These are phyloP conservation scores for Fusarium citri DNA, from an alignment of 2,329 filamentous ascomycete species.

Conservation along the genomic window DNA sequence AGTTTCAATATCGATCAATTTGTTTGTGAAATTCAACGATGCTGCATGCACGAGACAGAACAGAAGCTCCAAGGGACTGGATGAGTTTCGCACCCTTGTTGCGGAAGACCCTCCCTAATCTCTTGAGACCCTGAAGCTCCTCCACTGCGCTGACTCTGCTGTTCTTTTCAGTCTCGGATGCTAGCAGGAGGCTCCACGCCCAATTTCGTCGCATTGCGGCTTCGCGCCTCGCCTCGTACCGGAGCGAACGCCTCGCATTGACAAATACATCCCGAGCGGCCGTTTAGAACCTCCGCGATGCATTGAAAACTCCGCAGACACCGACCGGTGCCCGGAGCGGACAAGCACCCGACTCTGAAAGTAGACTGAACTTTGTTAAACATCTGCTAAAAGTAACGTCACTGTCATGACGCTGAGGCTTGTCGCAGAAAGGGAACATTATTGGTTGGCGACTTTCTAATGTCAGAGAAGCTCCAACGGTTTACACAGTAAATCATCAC, in stretches of 20 bases:
- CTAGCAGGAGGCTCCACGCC: slow-evolving; percentile 27
- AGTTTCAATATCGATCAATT: slow-evolving; percentile 24
- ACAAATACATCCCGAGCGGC: slow-evolving; percentile 24
- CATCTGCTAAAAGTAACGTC: slow-evolving; percentile 27
- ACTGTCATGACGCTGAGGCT: slow-evolving; percentile 37
- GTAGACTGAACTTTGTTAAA: slow-evolving; percentile 6
- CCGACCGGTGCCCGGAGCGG: slow-evolving; percentile 31
- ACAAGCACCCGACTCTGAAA: slow-evolving; percentile 18
- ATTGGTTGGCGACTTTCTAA: slow-evolving; percentile 17
- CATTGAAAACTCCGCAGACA: slow-evolving; percentile 15
- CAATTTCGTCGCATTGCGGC: slow-evolving; percentile 31
- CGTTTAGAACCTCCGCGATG: slow-evolving; percentile 20
- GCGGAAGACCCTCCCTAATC: slow-evolving; percentile 41
- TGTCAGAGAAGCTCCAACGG: slow-evolving; percentile 17
- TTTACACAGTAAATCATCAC: slow-evolving; percentile 16
- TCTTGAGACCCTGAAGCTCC: slow-evolving; percentile 38
- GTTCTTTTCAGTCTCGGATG: slow-evolving; percentile 17
- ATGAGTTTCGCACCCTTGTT: slow-evolving; percentile 42
- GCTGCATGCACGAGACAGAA: slow-evolving; percentile 3
- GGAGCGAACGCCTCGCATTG: slow-evolving; percentile 24
- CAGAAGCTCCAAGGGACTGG: slow-evolving; percentile 17
- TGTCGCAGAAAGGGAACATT: slow-evolving; percentile 15
- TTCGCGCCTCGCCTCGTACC: slow-evolving; percentile 21
- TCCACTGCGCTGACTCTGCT: slow-evolving; percentile 24
- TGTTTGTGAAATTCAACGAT: slow-evolving; percentile 3